Percentiles rank a stretch among this genome's conserved stretches.
These are phyloP conservation scores for Phytopythium cucurbitacearum DNA, from an alignment of 352 stramenopile species.

Conservation along the genomic window DNA sequence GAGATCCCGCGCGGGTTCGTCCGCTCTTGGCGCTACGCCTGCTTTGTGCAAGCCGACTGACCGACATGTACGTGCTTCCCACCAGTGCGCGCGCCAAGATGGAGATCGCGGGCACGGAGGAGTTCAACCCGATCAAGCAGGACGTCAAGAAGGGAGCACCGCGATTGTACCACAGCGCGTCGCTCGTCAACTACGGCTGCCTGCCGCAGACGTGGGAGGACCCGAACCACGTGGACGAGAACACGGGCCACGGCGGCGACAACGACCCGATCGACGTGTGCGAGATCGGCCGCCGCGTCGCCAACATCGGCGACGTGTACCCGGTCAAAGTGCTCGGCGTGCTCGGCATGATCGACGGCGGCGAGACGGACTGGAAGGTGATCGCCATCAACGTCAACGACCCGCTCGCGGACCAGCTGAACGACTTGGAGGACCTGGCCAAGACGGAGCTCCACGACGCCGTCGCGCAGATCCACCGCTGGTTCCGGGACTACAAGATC, in stretches of 20 bases:
- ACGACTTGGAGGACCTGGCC: constrained; percentile 90
- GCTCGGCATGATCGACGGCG: constrained; percentile 99
- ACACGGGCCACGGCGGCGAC: constrained; percentile 91
- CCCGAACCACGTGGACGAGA: constrained; percentile 92
- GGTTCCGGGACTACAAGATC: constrained; percentile 99
- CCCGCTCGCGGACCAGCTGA: constrained; percentile 91
- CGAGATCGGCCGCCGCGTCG: constrained; percentile 94
- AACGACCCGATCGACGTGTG: constrained; percentile 99
- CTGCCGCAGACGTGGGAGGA: constrained; percentile 99
- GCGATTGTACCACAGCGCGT: constrained; percentile 85
- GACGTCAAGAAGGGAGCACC: constrained; percentile 98
- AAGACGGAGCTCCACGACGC: constrained; percentile 71
- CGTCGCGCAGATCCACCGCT: constrained; percentile 82
- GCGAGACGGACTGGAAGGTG: constrained; percentile 99
- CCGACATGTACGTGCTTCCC: constrained; percentile 1
- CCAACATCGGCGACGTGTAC: constrained; percentile 91
- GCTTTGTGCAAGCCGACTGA: neutral
- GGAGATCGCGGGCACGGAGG: constrained; percentile 90
- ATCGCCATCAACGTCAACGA: constrained; percentile 96
- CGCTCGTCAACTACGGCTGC: constrained; percentile 96
- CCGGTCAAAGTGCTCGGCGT: constrained; percentile 97
- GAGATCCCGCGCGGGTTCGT: constrained; percentile 87
- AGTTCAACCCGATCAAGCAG: constrained; percentile 95
- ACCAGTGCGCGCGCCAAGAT: constrained; percentile 78
- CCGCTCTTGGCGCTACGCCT: neutral